Evolutionary conservation across 2,329 filamentous ascomycete species (phyloP), one percentile per base, ranked within the genome.

Genomic region (Amesomyces nigricolor): DNA sequence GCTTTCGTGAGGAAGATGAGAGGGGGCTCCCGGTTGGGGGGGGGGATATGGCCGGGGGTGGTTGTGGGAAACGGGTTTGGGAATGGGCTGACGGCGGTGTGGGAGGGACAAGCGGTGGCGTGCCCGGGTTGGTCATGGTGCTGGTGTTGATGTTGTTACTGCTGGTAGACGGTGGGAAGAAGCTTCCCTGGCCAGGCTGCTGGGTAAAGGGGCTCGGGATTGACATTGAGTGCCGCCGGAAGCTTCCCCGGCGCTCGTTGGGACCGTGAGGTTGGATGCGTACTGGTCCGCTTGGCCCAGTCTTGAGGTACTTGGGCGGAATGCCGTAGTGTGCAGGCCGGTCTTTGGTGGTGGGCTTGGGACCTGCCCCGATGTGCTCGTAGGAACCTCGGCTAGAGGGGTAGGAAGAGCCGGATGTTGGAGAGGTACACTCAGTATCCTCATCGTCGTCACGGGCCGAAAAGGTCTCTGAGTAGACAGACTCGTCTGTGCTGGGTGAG

Each of bases 401-500:
- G 16, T 32, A 51, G 1, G 50, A 56, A 11, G 47, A 11, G 26
- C 44, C 42, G 3, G 51, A 40, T 35, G 32, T 35, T 13, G 52
- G 56, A 1, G 48, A 26, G 2, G 52, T 52, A 39, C 26, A 47
- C n/a, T 44, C 46, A 2, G 56, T 47, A 37, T 56, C 32, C 9
- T 48, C 48, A 50, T 46, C 58, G 49, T 51, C 49, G 17, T 40
- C 51, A 22, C 16, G 14, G 13, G 17, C 35, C 9, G 49, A 55
- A 45, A 53, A 57, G 19, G 11, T 37, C 3, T 52, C 51, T 2
- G 57, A 59, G 30, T 49, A 42, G 40, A 13, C 14, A 0, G 61
- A 59, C n/a, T 51, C 54, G 7, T 57, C 54, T 5, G 58, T 57
- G 49, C 55, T 59, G 6, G 47, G 16, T 2, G 56, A 50, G 8